phyloP scores from a whole-genome alignment of 257 asterid genomes.

The Jasminum sambac region DNA sequence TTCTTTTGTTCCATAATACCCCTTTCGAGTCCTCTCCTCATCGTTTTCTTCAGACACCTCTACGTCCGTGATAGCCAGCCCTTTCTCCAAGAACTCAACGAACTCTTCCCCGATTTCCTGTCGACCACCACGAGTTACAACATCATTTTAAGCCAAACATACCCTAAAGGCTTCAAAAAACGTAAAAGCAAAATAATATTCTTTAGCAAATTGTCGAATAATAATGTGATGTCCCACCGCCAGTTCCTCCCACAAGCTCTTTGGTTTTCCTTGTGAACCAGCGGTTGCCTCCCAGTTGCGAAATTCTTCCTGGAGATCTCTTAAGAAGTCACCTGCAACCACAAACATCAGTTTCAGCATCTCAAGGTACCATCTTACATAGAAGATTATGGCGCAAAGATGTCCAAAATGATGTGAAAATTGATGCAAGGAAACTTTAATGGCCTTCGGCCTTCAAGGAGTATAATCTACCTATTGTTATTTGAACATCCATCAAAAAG shows the following conservation, averaged over 20 bases:
- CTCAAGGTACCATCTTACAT: constrained; percentile 13
- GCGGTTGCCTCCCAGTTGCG: constrained; percentile 80
- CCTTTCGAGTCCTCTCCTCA: constrained; percentile 26
- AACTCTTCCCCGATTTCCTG: constrained; percentile 97
- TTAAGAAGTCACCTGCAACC: constrained; percentile 79
- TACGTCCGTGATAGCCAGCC: constrained; percentile 61
- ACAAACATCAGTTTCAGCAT: constrained; percentile 28
- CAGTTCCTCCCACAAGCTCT: constrained; percentile 94
- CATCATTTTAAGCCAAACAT: neutral
- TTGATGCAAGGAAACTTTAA: constrained; percentile 31
- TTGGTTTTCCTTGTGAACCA: constrained; percentile 73
- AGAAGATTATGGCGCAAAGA: constrained; percentile 14
- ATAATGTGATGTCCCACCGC: constrained; percentile 48
- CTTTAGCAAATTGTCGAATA: neutral
- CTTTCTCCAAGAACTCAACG: constrained; percentile 92
- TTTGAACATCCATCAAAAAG: constrained; percentile 85
- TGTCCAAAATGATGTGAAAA: constrained; percentile 20
- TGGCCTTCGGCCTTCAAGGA: constrained; percentile 34
- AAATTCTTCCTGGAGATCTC: constrained; percentile 90
- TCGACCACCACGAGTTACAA: constrained; percentile 11
- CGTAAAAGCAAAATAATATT: constrained; percentile 15
- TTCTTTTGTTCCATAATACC: constrained; percentile 31
- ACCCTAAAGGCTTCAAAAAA: neutral
- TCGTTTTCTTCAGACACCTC: constrained; percentile 36
- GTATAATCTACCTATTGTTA: constrained; percentile 81